These are phyloP conservation scores for Cerioporus squamosus DNA, from an alignment of 1,284 basidiomycete genomes.

Conservation along the genomic window DNA sequence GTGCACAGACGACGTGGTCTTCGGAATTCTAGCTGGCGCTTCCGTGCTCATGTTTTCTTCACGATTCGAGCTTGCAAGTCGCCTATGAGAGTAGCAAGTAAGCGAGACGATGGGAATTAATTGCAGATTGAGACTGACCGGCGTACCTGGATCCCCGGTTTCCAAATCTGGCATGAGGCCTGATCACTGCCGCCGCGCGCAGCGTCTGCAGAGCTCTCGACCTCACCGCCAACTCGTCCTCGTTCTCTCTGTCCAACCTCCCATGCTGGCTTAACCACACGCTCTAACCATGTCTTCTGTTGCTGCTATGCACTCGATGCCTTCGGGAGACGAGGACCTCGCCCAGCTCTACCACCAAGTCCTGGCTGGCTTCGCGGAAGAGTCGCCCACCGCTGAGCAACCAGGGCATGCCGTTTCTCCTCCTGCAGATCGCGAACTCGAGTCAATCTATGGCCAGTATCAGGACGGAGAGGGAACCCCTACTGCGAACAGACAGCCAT, in stretches of 20 bases:
- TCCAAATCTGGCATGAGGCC: constrained; percentile 14
- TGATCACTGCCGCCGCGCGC: constrained; percentile 10
- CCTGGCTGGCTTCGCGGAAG: constrained; percentile 63
- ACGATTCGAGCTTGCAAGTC: too few species aligned
- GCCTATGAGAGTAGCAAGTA: too few species aligned
- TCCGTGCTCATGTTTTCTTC: background rate
- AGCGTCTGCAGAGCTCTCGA: constrained; percentile 6
- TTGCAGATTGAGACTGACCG: background rate
- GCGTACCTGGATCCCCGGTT: constrained; percentile 12
- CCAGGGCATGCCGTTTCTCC: constrained; percentile 26
- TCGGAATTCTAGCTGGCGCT: constrained; percentile 6
- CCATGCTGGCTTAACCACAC: constrained; percentile 2
- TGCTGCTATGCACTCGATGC: constrained; percentile 27
- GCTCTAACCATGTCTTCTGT: constrained; percentile 30
- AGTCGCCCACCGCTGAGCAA: constrained; percentile 44
- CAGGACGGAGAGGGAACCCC: constrained; percentile 35
- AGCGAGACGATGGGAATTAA: background rate
- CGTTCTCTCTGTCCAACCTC: background rate
- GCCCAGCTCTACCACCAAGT: constrained; percentile 75
- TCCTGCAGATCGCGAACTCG: constrained; percentile 33
- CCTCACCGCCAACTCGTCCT: constrained; percentile 7
- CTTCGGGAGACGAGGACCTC: constrained; percentile 68
- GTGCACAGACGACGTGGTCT: constrained; percentile 64
- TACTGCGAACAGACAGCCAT: constrained; percentile 29
- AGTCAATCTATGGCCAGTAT: constrained; percentile 34